Percentiles rank a stretch among this genome's conserved stretches.
These are phyloP conservation scores for Microcyclosporella mali DNA, from an alignment of 2,329 filamentous ascomycete genomes.

Conservation along the genomic window DNA sequence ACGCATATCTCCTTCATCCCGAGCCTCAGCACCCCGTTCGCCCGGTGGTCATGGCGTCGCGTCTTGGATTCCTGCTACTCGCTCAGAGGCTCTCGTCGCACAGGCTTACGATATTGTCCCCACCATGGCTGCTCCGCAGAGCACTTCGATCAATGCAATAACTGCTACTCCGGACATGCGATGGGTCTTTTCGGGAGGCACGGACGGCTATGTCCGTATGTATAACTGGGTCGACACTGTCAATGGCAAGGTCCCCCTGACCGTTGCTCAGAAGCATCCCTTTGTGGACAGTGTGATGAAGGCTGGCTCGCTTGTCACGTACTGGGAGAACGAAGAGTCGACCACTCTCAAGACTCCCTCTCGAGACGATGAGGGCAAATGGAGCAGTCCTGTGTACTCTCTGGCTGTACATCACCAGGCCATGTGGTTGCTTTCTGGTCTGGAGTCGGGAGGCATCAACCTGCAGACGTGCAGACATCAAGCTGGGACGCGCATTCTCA, in stretches of 20 bases:
- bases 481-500: constrained; percentile 82
- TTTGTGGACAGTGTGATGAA: constrained; percentile 98
- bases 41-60: constrained; percentile 23
- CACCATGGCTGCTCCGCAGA: constrained; percentile 92
- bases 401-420: constrained; percentile 84
- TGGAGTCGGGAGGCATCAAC: constrained; percentile 89
- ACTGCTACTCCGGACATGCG: constrained; percentile 88
- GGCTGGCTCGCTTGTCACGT: constrained; percentile 86
- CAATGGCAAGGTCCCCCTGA: constrained; percentile 88
- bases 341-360: constrained; percentile 23
- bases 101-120: constrained; percentile 88
- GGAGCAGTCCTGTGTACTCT: constrained; percentile 81
- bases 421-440: constrained; percentile 82
- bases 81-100: constrained; percentile 72
- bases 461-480: constrained; percentile 89
- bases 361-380: constrained; percentile 46
- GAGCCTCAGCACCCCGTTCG: constrained; percentile 29
- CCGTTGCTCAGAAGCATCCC: constrained; percentile 89
- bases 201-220: constrained; percentile 92
- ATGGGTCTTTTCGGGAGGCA: constrained; percentile 90
- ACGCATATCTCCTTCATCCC: constrained; percentile 44
- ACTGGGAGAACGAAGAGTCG: constrained; percentile 96
- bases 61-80: constrained; percentile 42
- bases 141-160: constrained; percentile 90
- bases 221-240: constrained; percentile 94